These are phyloP conservation scores for Parafenestella ontariensis DNA, from an alignment of 2,329 filamentous ascomycete genomes.

Conservation along the genomic window DNA sequence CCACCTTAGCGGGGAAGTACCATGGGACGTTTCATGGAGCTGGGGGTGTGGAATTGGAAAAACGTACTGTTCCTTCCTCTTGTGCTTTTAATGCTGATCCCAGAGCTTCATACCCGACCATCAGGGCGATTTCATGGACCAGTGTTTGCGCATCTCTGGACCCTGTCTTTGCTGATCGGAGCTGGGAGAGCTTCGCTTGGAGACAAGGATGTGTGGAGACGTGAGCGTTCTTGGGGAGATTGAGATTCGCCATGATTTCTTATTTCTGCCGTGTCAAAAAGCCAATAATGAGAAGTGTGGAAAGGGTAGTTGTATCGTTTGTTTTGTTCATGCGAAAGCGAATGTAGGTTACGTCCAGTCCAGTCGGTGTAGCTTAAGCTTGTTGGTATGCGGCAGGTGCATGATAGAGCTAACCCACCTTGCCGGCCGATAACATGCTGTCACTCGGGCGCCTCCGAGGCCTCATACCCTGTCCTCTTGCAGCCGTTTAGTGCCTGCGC, in stretches of 20 bases:
- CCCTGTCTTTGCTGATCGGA: conserved; percentile 75
- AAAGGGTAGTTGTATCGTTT: too few relatives aligned
- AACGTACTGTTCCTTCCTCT: conserved; percentile 69
- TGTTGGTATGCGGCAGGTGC: conserved; percentile 18
- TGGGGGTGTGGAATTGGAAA: neutral
- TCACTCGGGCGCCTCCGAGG: conserved; percentile 15
- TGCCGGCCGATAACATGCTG: conserved; percentile 14
- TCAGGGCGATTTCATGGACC: conserved; percentile 84
- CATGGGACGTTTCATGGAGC: neutral
- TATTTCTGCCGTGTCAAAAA: neutral
- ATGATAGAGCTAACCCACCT: conserved; percentile 12
- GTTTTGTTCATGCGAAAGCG: neutral
- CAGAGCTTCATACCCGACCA: conserved; percentile 84
- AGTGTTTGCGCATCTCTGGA: conserved; percentile 80
- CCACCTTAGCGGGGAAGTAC: neutral
- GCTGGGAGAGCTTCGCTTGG: conserved; percentile 84
- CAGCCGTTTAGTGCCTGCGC: neutral
- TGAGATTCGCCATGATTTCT: conserved; percentile 35
- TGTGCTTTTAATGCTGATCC: conserved; percentile 65
- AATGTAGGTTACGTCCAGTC: neutral
- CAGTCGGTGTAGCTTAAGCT: conserved; percentile 3
- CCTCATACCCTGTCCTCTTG: conserved; percentile 2
- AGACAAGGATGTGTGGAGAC: conserved; percentile 87
- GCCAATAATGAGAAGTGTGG: neutral
- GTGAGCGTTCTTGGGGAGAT: conserved; percentile 67